Base-by-base conservation (phyloP, 257 asterid genomes). In the Cruciata laevipes region DNA sequence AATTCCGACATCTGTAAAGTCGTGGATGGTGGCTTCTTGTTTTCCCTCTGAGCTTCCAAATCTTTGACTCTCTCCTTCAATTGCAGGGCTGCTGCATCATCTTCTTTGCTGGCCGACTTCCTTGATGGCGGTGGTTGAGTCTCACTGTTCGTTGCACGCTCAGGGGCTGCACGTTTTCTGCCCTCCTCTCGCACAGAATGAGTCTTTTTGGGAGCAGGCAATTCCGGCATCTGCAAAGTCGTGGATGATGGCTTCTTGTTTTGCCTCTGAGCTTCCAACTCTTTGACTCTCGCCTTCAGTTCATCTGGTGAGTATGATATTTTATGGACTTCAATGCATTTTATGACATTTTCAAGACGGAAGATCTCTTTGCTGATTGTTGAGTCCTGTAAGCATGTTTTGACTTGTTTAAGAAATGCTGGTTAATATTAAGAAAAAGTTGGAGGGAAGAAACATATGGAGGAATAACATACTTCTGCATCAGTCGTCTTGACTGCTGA, bases 221-320 rank as follows among this genome's bases (percentile, higher is more conserved):
- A 31, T 47, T 47, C 60, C 27, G 8, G 62, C 30, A 10, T 13
- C 37, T 37, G 21, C 21, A 49, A 9, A n/a, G 61, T 30, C 40
- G 35, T 44, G 42, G 69, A 53, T 20, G 69, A 53, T 20, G 37
- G 61, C 51, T 52, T 74, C 61, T n/a, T 51, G 30, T 38, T 61
- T 24, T 69, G 31, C 61, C 67, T 20, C 30, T 55, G 66, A 42
- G 27, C 55, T 74, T 63, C 59, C 21, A 74, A 64, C 31, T 35
- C 42, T 5, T 27, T 24, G 21, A 74, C 53, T 67, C 56, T 71
- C 57, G 3, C 44, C 64, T 27, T 51, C 35, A 74, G 78, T 40
- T 17, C 18, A 17, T 57, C 67, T 35, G 61, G 69, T 27, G 74
- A 74, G 72, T 68, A 74, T n/a, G 20, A 12, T 18, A 74, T 74